These are phyloP conservation scores for Lentinula detonsa DNA, from an alignment of 768 basidiomycete species.

Conservation along the genomic window DNA sequence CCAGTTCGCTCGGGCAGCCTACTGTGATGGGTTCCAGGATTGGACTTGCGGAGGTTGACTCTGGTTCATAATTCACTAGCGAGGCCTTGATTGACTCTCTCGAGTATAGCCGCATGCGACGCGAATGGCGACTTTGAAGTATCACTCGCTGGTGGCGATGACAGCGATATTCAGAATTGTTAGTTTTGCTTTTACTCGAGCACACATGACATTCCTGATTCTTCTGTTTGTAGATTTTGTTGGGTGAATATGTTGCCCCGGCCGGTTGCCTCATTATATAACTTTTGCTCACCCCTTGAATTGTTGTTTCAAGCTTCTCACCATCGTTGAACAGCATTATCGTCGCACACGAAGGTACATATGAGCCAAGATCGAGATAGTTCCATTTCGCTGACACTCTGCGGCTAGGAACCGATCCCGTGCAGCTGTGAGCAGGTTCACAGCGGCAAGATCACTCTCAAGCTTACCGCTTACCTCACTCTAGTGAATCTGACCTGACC, in stretches of 20 bases:
- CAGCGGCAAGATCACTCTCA: too few species aligned
- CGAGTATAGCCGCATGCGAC: background rate
- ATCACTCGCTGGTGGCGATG: constrained; percentile 29
- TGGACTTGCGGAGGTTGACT: constrained; percentile 35
- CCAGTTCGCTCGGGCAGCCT: constrained; percentile 38
- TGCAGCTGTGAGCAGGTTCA: background rate
- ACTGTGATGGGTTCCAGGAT: constrained; percentile 26
- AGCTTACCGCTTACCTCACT: background rate
- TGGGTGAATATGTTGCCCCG: background rate
- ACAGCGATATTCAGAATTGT: constrained; percentile 32
- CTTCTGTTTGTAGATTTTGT: background rate
- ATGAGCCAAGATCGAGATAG: constrained; percentile 30
- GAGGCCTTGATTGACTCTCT: background rate
- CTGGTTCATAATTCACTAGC: constrained; percentile 2
- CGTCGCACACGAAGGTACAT: constrained; percentile 42
- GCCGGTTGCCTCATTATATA: background rate
- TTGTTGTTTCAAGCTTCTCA: constrained; percentile 33
- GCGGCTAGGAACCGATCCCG: background rate
- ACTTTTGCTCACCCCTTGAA: too few species aligned
- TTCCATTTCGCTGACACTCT: background rate
- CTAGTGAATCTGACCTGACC: constrained; percentile 31
- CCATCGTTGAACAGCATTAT: constrained; percentile 30
- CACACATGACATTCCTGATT: background rate
- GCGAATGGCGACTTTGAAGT: constrained; percentile 1
- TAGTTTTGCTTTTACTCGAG: background rate